A percentile compares a stretch with the other conserved stretches of the same genome.
Evolutionary conservation across 2,329 filamentous ascomycete species (phyloP).

Genomic region (Didymella exigua): DNA sequence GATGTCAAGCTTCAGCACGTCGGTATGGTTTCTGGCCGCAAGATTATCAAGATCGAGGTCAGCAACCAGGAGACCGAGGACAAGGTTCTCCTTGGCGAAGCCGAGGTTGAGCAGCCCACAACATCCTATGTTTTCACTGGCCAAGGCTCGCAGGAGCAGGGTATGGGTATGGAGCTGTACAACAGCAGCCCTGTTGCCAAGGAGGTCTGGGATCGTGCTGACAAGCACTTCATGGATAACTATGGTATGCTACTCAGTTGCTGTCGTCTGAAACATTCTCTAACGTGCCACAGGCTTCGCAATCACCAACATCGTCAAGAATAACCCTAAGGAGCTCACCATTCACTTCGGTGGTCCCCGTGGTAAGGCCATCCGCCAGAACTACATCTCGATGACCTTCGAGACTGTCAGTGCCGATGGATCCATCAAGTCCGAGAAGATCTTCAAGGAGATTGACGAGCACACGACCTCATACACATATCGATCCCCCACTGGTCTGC

Average conservation of each 20-base stretch:
- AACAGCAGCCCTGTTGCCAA: slow-evolving; percentile 90
- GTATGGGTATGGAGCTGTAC: slow-evolving; percentile 99
- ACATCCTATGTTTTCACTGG: slow-evolving; percentile 98
- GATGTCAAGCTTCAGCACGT: slow-evolving; percentile 95
- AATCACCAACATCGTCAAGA: slow-evolving; percentile 98
- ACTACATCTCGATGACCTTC: slow-evolving; percentile 99
- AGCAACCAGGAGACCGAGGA: slow-evolving; percentile 95
- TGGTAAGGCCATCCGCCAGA: slow-evolving; percentile 95
- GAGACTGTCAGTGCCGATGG: slow-evolving; percentile 95
- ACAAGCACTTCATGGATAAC: slow-evolving; percentile 98
- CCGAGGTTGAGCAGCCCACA: slow-evolving; percentile 96
- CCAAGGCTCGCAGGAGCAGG: slow-evolving; percentile 97
- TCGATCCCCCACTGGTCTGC: slow-evolving; percentile 87
- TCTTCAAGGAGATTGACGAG: slow-evolving; percentile 97
- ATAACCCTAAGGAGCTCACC: slow-evolving; percentile 98
- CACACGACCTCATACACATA: slow-evolving; percentile 96
- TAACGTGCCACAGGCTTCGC: slow-evolving; percentile 72
- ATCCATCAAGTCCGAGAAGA: slow-evolving; percentile 95
- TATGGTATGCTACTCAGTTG: slow-evolving; percentile 68
- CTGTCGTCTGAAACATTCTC: not conserved
- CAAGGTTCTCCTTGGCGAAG: slow-evolving; percentile 92
- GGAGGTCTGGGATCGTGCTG: slow-evolving; percentile 89
- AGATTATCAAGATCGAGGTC: slow-evolving; percentile 98
- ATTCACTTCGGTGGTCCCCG: slow-evolving; percentile 97
- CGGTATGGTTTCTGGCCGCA: slow-evolving; percentile 96